A percentile compares a stretch with the other conserved stretches of the same genome.
Evolutionary conservation across 1,139 yeast genomes (phyloP).

Genomic region (Nakaseomyces kungkrabaensis): DNA sequence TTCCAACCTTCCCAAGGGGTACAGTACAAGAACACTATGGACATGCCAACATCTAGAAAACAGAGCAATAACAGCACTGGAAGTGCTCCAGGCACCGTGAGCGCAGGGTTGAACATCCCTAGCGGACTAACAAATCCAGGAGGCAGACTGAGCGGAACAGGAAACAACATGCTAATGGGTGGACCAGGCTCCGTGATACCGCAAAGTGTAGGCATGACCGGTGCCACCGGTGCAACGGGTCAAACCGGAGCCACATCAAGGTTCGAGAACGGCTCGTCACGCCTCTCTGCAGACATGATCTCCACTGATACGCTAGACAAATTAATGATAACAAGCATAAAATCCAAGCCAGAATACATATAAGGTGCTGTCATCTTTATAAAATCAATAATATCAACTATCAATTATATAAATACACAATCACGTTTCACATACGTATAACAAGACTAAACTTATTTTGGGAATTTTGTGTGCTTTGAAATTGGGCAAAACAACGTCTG

Average conservation of each 20-base stretch:
- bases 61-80: neutral
- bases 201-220: neutral
- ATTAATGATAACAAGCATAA: constrained; percentile 25
- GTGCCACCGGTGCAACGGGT: neutral
- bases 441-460: no score
- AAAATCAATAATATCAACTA: no score
- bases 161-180: constrained; percentile 2
- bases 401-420: neutral
- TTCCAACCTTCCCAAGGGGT: constrained; percentile 31
- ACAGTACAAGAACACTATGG: constrained; percentile 14
- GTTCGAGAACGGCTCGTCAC: constrained; percentile 4
- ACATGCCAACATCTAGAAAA: constrained; percentile 3
- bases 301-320: constrained; percentile 26
- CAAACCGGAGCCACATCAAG: constrained; percentile 8
- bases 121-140: constrained; percentile 7
- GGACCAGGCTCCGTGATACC: neutral
- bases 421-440: no score
- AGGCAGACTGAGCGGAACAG: constrained; percentile 3
- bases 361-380: constrained; percentile 1
- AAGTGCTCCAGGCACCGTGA: constrained; percentile 11
- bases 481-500: no score
- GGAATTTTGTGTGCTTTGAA: no score
- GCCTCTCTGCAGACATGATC: constrained; percentile 7
- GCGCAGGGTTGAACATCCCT: constrained; percentile 10
- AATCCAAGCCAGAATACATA: constrained; percentile 26